These are phyloP conservation scores for Paecilomyces variotii DNA, from an alignment of 2,329 filamentous ascomycete species.

Conservation along the genomic window DNA sequence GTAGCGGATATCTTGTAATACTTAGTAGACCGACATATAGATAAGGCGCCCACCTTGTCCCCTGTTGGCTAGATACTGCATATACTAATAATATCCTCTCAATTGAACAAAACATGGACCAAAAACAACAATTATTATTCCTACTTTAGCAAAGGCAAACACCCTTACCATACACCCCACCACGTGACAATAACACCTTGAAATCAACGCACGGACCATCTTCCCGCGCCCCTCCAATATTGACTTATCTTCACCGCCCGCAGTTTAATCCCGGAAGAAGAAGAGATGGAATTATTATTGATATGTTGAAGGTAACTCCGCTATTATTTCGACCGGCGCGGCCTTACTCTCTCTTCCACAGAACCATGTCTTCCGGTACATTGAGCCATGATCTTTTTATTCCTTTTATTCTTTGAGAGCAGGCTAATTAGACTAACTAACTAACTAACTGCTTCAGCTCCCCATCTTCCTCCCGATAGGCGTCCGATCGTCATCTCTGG, in stretches of 20 bases:
- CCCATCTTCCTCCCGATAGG: background rate
- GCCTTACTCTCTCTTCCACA: background rate
- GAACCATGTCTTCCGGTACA: background rate
- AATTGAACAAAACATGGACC: no score
- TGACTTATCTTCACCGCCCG: background rate
- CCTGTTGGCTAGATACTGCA: no score
- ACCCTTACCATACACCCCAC: no score
- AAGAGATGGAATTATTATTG: background rate
- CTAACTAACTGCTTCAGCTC: background rate
- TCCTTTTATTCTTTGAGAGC: background rate
- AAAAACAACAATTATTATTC: no score
- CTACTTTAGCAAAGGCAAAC: no score
- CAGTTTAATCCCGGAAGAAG: background rate
- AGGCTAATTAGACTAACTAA: background rate
- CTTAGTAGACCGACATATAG: no score
- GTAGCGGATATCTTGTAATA: no score
- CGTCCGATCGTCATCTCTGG: slow-evolving; percentile 36
- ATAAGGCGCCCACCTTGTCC: no score
- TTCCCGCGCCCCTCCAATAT: background rate
- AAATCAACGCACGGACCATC: background rate
- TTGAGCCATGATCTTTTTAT: slow-evolving; percentile 1
- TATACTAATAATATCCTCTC: no score
- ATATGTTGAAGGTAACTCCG: background rate
- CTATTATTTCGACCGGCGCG: background rate
- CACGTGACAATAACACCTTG: background rate